Evolutionary conservation across 2,329 filamentous ascomycete species (phyloP).

Genomic region (Geosmithia morbida): DNA sequence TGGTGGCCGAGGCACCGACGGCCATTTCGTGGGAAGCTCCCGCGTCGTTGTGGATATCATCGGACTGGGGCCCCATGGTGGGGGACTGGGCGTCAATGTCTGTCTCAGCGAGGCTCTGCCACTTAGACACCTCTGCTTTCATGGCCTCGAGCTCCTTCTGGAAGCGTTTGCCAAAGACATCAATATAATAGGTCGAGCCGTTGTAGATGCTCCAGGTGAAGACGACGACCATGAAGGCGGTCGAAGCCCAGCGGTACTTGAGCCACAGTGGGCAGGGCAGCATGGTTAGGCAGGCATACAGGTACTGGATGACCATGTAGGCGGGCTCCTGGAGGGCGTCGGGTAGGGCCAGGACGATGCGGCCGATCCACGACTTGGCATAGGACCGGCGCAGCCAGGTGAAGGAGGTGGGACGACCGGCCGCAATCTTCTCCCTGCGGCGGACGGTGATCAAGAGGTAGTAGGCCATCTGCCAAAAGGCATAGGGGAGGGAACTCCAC

Average conservation of each 20-base stretch:
- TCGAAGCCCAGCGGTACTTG: slow-evolving; percentile 68
- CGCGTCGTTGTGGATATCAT: slow-evolving; percentile 5
- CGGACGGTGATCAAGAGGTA: slow-evolving; percentile 93
- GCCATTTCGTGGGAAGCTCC: slow-evolving; percentile 1
- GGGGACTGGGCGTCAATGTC: slow-evolving; percentile 15
- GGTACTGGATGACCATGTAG: slow-evolving; percentile 95
- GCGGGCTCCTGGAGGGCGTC: slow-evolving; percentile 64
- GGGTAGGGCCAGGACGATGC: slow-evolving; percentile 67
- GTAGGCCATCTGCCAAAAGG: slow-evolving; percentile 83
- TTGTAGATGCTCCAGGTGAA: slow-evolving; percentile 96
- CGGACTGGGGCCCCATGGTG: slow-evolving; percentile 14
- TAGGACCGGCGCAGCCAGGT: slow-evolving; percentile 94
- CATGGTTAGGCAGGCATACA: slow-evolving; percentile 85
- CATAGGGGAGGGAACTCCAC: slow-evolving; percentile 89
- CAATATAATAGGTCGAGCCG: slow-evolving; percentile 94
- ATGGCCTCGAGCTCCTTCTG: slow-evolving; percentile 89
- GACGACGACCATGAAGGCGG: slow-evolving; percentile 62
- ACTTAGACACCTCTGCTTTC: slow-evolving; percentile 77
- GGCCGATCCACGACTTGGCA: slow-evolving; percentile 77
- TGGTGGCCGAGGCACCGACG: not conserved
- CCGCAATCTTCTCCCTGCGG: slow-evolving; percentile 88
- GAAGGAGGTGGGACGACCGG: slow-evolving; percentile 88
- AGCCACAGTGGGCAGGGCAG: slow-evolving; percentile 93
- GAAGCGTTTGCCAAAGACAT: slow-evolving; percentile 92
- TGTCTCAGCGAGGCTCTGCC: slow-evolving; percentile 49